Base-by-base conservation (phyloP, 2,329 filamentous ascomycete species). In the Diplodia corticola region DNA sequence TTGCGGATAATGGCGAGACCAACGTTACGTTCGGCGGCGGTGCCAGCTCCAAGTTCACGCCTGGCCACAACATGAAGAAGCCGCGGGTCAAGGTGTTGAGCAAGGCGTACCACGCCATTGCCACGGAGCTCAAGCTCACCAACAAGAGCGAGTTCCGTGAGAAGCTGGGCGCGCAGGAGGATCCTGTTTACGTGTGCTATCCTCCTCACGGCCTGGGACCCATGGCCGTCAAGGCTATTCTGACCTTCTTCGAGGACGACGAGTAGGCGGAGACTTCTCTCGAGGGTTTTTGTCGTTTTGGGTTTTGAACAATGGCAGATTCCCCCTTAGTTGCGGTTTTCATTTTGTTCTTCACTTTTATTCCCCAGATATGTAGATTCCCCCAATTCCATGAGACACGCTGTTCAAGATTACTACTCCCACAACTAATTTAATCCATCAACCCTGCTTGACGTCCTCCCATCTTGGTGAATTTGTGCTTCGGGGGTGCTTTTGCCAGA, bases 211-310 rank as follows among this genome's bases (percentile, higher is more conserved):
- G 93, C 7, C 84, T 97, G 30, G 92, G 92, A 1, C 88, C 93
- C 53, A 87, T 89, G 69, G 93, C 93, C 50, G 88, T 93, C 69
- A 88, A 91, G 76, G 92, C 93, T n/a, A 88, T 97, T 71, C 84
- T 97, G 80, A 91, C 89, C 75, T 97, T 96, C 81, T 95, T 97
- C 77, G 91, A 94, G 78, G 91, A 91, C 70, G 87, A 87, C n/a
- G 24, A 60, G 9, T 60, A 48, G 40, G 30, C 30, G 51, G 30
- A 22, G 17, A 30, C n/a, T 12, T 5, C 13, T 20, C 10, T 13
- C 3, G 48, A 17, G 51, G 30, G 15, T 5, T 20, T 28, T 17
- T 6, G 5, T 60, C 4, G 37, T 22, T 15, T 48, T 3, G 7
- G 13, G 7, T 33, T 59, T 48, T 59, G 24, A 24, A n/a, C 22